A percentile compares a stretch with the other conserved stretches of the same genome.
Conservation (phyloP, 2,329 filamentous ascomycete genomes). For the Juglanconis oblonga region DNA sequence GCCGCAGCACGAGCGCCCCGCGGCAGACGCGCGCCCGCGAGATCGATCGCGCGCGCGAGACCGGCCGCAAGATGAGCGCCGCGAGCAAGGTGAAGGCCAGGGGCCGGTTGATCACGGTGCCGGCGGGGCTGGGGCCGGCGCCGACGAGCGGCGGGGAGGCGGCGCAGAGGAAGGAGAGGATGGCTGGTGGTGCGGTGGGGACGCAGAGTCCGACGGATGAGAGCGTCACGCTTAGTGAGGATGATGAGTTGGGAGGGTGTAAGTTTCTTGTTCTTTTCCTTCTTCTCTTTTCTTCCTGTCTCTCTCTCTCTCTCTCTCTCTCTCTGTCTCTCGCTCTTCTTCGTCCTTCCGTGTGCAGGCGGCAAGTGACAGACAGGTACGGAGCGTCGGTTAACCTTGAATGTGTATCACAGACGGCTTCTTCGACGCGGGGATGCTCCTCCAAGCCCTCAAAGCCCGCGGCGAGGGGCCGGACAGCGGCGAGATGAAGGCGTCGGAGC, state of each 20-base stretch:
- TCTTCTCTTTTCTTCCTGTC: slow-evolving; percentile 12
- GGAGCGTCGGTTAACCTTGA: too few relatives aligned
- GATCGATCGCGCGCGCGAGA: slow-evolving; percentile 37
- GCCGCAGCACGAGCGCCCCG: slow-evolving; percentile 37
- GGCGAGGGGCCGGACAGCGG: slow-evolving; percentile 50
- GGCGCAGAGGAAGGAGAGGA: slow-evolving; percentile 29
- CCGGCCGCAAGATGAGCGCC: slow-evolving; percentile 22
- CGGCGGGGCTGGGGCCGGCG: slow-evolving; percentile 23
- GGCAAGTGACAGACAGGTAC: too few relatives aligned
- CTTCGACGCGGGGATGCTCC: slow-evolving; percentile 93
- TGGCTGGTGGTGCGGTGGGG: slow-evolving; percentile 35
- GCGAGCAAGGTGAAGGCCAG: slow-evolving; percentile 62
- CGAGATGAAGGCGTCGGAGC: slow-evolving; percentile 54
- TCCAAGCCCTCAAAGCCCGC: slow-evolving; percentile 79
- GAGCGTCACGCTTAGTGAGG: slow-evolving; percentile 71
- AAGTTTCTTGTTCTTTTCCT: slow-evolving; percentile 43
- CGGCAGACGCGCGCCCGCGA: slow-evolving; percentile 53
- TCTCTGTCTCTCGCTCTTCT: neutral
- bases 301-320: slow-evolving; percentile 9
- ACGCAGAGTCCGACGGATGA: slow-evolving; percentile 65
- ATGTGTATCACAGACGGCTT: slow-evolving; percentile 71
- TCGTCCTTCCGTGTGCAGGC: too few relatives aligned
- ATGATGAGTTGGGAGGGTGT: slow-evolving; percentile 92
- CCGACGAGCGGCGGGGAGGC: neutral
- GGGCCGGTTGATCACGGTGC: slow-evolving; percentile 66